Conservation (phyloP, 202 grass and related monocot species). For the Saccharum hybrid region DNA sequence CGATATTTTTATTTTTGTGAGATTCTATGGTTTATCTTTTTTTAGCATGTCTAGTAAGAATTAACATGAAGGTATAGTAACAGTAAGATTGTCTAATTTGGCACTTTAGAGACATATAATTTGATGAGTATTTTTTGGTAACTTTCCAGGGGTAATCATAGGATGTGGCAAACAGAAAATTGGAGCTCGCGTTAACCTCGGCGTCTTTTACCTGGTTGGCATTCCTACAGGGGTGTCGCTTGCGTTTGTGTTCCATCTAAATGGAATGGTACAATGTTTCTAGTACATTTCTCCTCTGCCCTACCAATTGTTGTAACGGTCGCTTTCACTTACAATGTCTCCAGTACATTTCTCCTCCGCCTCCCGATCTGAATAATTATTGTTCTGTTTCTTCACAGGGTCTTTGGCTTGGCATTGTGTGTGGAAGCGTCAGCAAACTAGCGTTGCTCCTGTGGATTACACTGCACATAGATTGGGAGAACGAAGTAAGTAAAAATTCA, state of each 20-base stretch:
- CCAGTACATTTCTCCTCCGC: neutral
- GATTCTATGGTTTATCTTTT: no score
- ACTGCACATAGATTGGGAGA: constrained; percentile 59
- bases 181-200: constrained; percentile 25
- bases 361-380: neutral
- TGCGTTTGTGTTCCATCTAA: constrained; percentile 32
- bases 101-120: no score
- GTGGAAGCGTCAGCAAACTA: constrained; percentile 55
- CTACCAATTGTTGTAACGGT: neutral
- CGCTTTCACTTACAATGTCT: neutral
- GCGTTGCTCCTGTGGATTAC: constrained; percentile 51
- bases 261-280: constrained; percentile 60
- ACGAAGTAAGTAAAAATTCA: constrained; percentile 48
- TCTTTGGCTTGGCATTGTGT: constrained; percentile 74
- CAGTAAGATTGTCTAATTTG: no score
- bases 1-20: no score
- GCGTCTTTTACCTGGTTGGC: constrained; percentile 29
- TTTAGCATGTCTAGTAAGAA: no score
- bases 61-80: no score
- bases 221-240: constrained; percentile 32
- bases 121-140: neutral
- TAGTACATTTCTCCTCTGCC: neutral
- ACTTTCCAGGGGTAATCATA: neutral
- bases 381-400: constrained; percentile 45
- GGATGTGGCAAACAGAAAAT: constrained; percentile 40